phyloP scores from a whole-genome alignment of 352 stramenopile species.

The Nothophytophthora sp. region DNA sequence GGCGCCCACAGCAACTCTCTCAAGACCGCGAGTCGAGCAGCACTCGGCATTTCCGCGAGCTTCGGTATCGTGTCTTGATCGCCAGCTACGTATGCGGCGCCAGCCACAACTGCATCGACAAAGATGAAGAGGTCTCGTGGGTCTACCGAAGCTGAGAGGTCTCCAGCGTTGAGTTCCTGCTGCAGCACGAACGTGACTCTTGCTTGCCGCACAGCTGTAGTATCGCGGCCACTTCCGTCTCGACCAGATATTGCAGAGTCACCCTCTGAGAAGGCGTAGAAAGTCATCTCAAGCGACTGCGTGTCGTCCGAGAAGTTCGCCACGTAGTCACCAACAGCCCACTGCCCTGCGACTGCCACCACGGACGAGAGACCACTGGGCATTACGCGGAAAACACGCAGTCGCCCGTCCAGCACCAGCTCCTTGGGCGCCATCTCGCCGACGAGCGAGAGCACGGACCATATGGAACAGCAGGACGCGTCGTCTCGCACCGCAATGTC shows the following conservation, averaged over 20 bases:
- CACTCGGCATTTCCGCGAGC: constrained; percentile 1
- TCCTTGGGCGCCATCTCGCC: constrained; percentile 3
- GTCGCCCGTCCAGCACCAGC: constrained; percentile 24
- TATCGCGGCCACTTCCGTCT: background rate
- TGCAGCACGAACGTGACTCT: constrained; percentile 8
- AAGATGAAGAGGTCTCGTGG: constrained; percentile 5
- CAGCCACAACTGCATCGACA: constrained; percentile 3
- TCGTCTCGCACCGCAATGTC: constrained; percentile 16
- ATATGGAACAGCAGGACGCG: background rate
- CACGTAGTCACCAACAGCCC: constrained; percentile 8
- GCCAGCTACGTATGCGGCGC: background rate
- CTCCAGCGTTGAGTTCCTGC: background rate
- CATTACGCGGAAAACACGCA: constrained; percentile 31
- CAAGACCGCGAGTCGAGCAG: constrained; percentile 1
- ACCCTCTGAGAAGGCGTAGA: constrained; percentile 2
- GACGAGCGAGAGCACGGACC: constrained; percentile 5
- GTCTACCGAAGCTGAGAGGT: background rate
- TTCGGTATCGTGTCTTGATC: background rate
- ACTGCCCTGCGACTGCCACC: constrained; percentile 1
- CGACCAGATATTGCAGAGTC: background rate
- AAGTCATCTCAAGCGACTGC: background rate
- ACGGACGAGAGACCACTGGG: constrained; percentile 27
- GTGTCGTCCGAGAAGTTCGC: constrained; percentile 1
- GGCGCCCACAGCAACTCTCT: constrained; percentile 10
- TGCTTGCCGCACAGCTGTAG: background rate